These are phyloP conservation scores for Penicillium sp. DNA, from an alignment of 2,329 filamentous ascomycete species.

Conservation along the genomic window DNA sequence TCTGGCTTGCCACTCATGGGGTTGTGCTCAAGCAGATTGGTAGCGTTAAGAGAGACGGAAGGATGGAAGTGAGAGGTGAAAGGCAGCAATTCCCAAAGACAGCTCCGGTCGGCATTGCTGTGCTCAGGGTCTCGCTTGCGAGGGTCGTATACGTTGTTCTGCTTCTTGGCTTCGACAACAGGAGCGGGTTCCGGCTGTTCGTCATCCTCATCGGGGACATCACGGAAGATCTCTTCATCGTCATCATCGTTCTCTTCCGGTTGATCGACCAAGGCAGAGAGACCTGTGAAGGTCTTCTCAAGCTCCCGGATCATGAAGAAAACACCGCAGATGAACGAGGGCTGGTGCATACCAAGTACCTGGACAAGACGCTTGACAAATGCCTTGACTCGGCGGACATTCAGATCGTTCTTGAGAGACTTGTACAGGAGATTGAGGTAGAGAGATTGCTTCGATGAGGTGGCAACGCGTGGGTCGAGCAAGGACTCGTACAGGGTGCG, in stretches of 20 bases:
- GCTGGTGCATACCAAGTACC: conserved; percentile 81
- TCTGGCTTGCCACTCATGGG: conserved; percentile 84
- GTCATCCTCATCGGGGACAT: conserved; percentile 58
- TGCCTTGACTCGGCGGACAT: conserved; percentile 86
- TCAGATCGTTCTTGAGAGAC: conserved; percentile 84
- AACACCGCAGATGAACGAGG: conserved; percentile 89
- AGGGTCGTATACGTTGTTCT: conserved; percentile 65
- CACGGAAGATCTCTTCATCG: conserved; percentile 65
- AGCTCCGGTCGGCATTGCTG: conserved; percentile 88
- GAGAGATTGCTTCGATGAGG: conserved; percentile 90
- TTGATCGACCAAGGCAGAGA: conserved; percentile 74
- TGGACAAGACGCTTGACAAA: conserved; percentile 94
- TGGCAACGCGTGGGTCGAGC: conserved; percentile 80
- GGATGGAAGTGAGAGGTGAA: conserved; percentile 85
- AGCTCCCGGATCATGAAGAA: conserved; percentile 84
- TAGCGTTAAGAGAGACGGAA: conserved; percentile 81
- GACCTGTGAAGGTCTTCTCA: conserved; percentile 72
- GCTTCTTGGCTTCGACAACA: conserved; percentile 31
- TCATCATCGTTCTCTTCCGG: conserved; percentile 75
- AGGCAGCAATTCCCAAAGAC: conserved; percentile 84
- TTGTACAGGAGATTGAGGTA: conserved; percentile 91
- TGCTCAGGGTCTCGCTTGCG: conserved; percentile 89
- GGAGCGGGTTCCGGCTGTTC: conserved; percentile 28
- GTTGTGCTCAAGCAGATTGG: conserved; percentile 65
- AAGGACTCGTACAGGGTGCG: conserved; percentile 92